Evolutionary conservation across 805 yeast species (phyloP), one percentile per base, ranked within the genome.

Genomic region (Candida methanosorbosa): DNA sequence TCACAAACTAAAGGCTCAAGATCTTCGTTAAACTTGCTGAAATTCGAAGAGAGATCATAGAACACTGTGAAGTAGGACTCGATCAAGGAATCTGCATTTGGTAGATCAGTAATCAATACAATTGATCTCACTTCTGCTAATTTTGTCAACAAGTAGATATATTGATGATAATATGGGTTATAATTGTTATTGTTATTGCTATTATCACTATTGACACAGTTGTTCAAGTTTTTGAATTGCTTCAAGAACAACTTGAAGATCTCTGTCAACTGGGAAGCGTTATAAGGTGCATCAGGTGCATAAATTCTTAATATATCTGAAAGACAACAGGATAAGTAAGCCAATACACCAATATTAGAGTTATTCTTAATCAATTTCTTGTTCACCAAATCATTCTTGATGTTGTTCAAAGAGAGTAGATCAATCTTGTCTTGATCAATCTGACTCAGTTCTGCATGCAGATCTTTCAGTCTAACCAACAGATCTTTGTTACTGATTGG

Each of bases 241-340:
- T 59, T 53, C 40, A 81, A 67, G 47, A 86, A 74, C 7, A 83
- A 63, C 42, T 68, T 72, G 60, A 87, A 85, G 15, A 85, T 70
- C 4, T 65, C 77, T 1, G 75, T 62, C 26, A 87, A 62, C 43
- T 81, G 78, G 2, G 61, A 42, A 18, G 77, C 75, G 2, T 81
- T 74, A 55, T 70, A 87, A 4, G 97, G 96, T 6, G 95, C 94
- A 51, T 87, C 84, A 0, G 96, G 96, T 1, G 95, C 96, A 48
- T 69, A 80, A 13, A 88, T 54, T 38, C 95, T 64, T 28, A 87
- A 56, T 9, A 88, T 63, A 51, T 87, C 95, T 5, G 86, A 67
- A 7, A 86, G 42, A 42, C 92, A 78, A 48, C 94, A 80, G 7
- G 92, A 77, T 1, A 70, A 70, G 38, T 65, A 73, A 0, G 88